phyloP scores from a whole-genome alignment of 768 basidiomycete genomes.

The Serendipita sp. region DNA sequence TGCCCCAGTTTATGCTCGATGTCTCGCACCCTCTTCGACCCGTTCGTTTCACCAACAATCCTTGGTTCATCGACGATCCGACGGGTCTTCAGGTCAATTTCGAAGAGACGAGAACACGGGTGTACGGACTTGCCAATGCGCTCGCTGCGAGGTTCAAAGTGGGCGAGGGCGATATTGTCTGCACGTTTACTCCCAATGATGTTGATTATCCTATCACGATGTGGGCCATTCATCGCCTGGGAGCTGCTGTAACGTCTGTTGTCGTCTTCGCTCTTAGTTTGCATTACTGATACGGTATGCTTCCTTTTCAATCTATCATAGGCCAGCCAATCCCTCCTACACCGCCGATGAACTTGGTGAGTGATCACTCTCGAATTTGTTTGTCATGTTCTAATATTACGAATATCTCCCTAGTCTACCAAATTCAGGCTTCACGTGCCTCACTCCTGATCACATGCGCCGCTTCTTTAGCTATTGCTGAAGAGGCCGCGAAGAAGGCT shows the following conservation, averaged over 20 bases:
- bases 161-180: slow-evolving; percentile 13
- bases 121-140: slow-evolving; percentile 15
- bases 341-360: slow-evolving; percentile 14
- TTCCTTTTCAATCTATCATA: not conserved
- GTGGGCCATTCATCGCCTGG: slow-evolving; percentile 15
- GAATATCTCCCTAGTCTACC: slow-evolving; percentile 9
- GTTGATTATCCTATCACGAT: slow-evolving; percentile 15
- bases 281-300: no score
- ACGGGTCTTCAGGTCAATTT: not conserved
- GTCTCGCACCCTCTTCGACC: slow-evolving; percentile 13
- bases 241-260: slow-evolving; percentile 14
- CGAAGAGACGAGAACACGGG: slow-evolving; percentile 12
- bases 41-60: slow-evolving; percentile 7
- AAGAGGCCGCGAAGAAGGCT: not conserved
- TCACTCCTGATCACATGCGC: slow-evolving; percentile 12
- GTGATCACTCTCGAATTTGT: not conserved
- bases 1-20: slow-evolving; percentile 17
- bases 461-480: not conserved
- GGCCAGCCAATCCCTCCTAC: slow-evolving; percentile 15
- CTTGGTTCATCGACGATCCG: slow-evolving; percentile 7
- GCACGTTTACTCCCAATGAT: slow-evolving; percentile 9
- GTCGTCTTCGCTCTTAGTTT: not conserved
- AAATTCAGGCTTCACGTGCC: slow-evolving; percentile 11
- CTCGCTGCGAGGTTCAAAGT: slow-evolving; percentile 11
- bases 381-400: not conserved